A percentile compares a stretch with the other conserved stretches of the same genome.
phyloP scores from a whole-genome alignment of 768 basidiomycete species.

The Leccinellum rugosiceps region DNA sequence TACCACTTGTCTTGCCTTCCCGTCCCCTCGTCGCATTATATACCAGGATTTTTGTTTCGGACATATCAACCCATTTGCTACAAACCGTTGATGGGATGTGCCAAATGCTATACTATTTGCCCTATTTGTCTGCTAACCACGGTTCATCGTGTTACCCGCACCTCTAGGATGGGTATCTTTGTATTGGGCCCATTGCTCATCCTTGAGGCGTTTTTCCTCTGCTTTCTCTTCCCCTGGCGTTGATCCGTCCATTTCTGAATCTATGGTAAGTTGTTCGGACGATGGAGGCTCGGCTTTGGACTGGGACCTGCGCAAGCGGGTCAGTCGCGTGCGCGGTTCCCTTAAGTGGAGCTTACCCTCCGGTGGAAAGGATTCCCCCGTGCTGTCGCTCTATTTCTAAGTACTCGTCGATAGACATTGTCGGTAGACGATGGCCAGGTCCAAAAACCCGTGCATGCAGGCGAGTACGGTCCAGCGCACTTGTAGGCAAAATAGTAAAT shows the following conservation, averaged over 20 bases:
- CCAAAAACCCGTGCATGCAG: constrained; percentile 82
- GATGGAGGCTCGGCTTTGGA: constrained; percentile 66
- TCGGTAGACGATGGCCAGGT: constrained; percentile 79
- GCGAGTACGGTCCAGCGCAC: constrained; percentile 61
- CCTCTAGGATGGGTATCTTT: constrained; percentile 85
- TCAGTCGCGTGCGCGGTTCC: constrained; percentile 5
- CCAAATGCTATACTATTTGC: constrained; percentile 8
- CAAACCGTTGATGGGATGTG: constrained; percentile 6
- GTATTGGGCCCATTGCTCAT: constrained; percentile 89
- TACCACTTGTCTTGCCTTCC: background rate
- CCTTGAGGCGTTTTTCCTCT: constrained; percentile 78
- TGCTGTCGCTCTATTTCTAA: constrained; percentile 78
- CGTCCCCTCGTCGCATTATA: constrained; percentile 18
- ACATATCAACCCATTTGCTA: constrained; percentile 19
- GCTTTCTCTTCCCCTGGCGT: constrained; percentile 58
- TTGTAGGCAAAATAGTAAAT: constrained; percentile 87
- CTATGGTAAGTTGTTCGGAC: constrained; percentile 73
- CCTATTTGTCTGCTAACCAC: constrained; percentile 44
- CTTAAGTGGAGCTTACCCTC: constrained; percentile 59
- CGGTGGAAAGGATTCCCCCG: constrained; percentile 84
- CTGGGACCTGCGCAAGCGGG: constrained; percentile 46
- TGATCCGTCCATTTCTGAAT: constrained; percentile 85
- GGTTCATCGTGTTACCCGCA: constrained; percentile 96
- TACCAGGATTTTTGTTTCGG: constrained; percentile 28
- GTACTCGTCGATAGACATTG: constrained; percentile 96